Evolutionary conservation across 257 asterid genomes (phyloP), one percentile per base, ranked within the genome.

Genomic region (Petunia axillaris): DNA sequence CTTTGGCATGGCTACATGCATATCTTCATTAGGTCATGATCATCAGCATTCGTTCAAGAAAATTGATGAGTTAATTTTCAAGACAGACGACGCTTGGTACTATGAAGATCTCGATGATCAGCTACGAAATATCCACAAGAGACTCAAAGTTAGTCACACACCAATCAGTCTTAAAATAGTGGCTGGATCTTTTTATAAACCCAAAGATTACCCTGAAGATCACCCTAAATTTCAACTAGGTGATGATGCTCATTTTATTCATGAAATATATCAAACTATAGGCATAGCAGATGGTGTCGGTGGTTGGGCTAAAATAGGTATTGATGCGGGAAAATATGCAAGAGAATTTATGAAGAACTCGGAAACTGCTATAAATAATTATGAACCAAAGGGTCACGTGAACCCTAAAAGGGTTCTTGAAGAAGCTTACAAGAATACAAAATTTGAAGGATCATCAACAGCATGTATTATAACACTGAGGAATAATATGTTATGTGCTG

Each of bases 251-350:
- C 82, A 83, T 78, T 83, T 86, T 70, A 78, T 86, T 2, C 50
- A 44, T 15, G 38, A 36, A 6, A 43, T 52, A 14, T 55, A 8
- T 1, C 68, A 81, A 41, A 76, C 87, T 0, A 60, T 83, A 6
- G 87, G 89, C 6, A 75, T 85, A 0, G 86, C 84, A 0, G 86
- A 85, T 63, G 88, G 88, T 0, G 86, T 85, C 5, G 86, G 88
- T 43, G 81, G 88, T 0, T 82, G 86, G 88, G 75, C 8, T 0
- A 62, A 16, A 1, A 14, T 2, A 3, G 84, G 84, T 1, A 46
- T 82, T 3, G 86, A 82, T 8, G 73, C 82, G 2, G 86, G 88
- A 10, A 16, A 44, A 8, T 85, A 85, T 5, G 84, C 88, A 0
- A 53, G 86, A 14, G 80, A 82, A 4, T 43, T 81, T 46, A 81